Conservation (phyloP, 2,329 filamentous ascomycete species). For the Penicillium hesseltinei region DNA sequence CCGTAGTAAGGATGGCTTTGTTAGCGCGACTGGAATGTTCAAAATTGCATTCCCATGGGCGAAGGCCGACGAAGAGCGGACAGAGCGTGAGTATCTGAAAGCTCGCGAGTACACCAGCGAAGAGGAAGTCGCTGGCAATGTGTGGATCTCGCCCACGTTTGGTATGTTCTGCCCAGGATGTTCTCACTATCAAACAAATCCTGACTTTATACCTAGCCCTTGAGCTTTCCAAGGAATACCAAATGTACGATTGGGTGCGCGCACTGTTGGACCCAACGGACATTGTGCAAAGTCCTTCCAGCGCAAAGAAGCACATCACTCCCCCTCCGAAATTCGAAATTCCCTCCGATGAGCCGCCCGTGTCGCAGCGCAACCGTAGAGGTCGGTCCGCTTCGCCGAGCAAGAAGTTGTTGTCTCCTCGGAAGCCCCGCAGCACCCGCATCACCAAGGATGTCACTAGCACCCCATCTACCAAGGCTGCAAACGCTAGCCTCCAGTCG, state of each 20-base stretch:
- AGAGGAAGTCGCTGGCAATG: slow-evolving; percentile 93
- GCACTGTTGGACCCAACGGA: slow-evolving; percentile 88
- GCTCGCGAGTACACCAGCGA: slow-evolving; percentile 73
- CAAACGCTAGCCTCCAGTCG: slow-evolving; percentile 49
- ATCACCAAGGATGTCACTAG: slow-evolving; percentile 48
- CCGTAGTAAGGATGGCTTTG: slow-evolving; percentile 64
- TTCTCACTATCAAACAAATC: background rate
- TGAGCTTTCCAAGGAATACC: slow-evolving; percentile 79
- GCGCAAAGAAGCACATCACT: slow-evolving; percentile 71
- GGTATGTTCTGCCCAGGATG: slow-evolving; percentile 51
- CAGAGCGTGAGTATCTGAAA: slow-evolving; percentile 74
- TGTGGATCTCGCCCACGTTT: slow-evolving; percentile 84
- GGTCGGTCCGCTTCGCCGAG: slow-evolving; percentile 60
- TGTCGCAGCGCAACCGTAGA: slow-evolving; percentile 49
- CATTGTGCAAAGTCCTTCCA: slow-evolving; percentile 65
- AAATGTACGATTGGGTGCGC: slow-evolving; percentile 80
- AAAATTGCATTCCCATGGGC: slow-evolving; percentile 68
- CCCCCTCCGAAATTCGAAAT: slow-evolving; percentile 78
- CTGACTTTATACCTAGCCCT: slow-evolving; percentile 60
- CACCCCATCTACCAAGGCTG: slow-evolving; percentile 49
- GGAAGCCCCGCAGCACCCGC: slow-evolving; percentile 53
- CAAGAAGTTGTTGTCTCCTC: slow-evolving; percentile 53
- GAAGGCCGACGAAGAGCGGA: slow-evolving; percentile 57
- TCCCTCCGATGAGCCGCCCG: slow-evolving; percentile 44
- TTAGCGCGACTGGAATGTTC: slow-evolving; percentile 69